Evolutionary conservation across 495 filamentous ascomycete species (phyloP), one percentile per base, ranked within the genome.

Genomic region (Neurospora tetraspora): DNA sequence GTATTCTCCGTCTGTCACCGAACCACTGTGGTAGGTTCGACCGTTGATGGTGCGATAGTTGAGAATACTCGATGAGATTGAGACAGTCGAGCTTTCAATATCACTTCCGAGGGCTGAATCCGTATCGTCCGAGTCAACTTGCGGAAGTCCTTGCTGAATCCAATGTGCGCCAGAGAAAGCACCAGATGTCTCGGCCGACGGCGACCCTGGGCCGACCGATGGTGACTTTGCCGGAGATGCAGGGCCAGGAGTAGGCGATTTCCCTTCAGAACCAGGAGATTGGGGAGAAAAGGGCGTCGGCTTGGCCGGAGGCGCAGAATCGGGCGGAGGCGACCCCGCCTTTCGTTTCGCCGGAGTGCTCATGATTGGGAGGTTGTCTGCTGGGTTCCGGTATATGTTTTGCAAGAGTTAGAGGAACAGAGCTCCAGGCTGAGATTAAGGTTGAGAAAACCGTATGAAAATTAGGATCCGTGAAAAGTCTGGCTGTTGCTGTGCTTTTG

Each of bases 31-130:
- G 69, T 75, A 83, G 14, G 80, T 82, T 38, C 82, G 77, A 7
- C 81, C 81, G 47, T 81, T 77, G 10, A 83, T 74, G n/a, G 76
- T 79, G 9, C 81, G 75, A 74, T 85, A 85, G 34, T 85, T 78
- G 10, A 82, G 38, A n/a, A 86, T 83, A 68, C 78, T 83, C 2
- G 82, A 79, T 16, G 81, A 79, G 18, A 86, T 74, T 16, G 84
- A 85, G 7, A 79, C 79, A 18, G 83, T 85, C 18, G 77, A 80
- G 39, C 74, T 79, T 4, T 31, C 47, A 14, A 8, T 7, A 59
- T 59, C 47, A 59, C 47, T 31, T 14, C 47, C 47, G 5, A 59
- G 47, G 2, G 47, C 16, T 31, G 47, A 59, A 59, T 59, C 47
- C 2, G 6, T 2, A 2, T 59, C 47, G 12, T 59, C 47, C 5